Base-by-base conservation (phyloP, 768 basidiomycete species). In the Mrakia frigida region DNA sequence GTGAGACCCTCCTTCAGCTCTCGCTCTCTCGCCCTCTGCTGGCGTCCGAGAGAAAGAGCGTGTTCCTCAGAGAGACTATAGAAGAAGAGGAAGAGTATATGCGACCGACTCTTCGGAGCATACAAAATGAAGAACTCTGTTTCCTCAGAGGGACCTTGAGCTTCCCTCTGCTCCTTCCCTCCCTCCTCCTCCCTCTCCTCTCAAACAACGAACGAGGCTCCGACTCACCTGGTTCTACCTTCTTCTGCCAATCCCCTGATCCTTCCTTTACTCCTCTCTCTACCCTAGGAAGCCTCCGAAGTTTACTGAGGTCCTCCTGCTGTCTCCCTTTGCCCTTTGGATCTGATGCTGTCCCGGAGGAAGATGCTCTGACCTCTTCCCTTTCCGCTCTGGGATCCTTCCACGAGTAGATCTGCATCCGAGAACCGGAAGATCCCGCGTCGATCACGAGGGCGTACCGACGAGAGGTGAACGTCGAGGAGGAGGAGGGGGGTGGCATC, bases 331-430 rank as follows among this genome's bases (percentile, higher is more conserved):
- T 85, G 0, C 80, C 82, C 72, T 82, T 68, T 76, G 31, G 35
- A 9, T 18, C 14, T 35, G 61, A 18, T 33, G n/a, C n/a, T 31
- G 70, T 67, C 21, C 46, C 35, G 61, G 70, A 56, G 11, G 61
- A 28, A 46, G 65, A 46, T 21, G 50, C 31, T 28, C 39, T 28
- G 31, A 41, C 71, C 52, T 70, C 56, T 50, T 72, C 71, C 37
- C 60, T 28, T 61, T 89, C 85, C 11, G 86, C 82, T 75, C 88
- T 86, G 31, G 95, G 91, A 82, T 98, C 91, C 79, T 88, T 88
- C 97, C 96, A 99, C 83, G 92, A 94, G 85, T 99, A 98, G 80
- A 98, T 93, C 83, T 98, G 95, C 50, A 98, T 86, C 73, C 97
- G 86, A 6, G 96, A 98, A 39, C 97, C 97, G 33, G 94, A 98